These are phyloP conservation scores for Trichocladium antarcticum DNA, from an alignment of 495 filamentous ascomycete genomes.

Conservation along the genomic window DNA sequence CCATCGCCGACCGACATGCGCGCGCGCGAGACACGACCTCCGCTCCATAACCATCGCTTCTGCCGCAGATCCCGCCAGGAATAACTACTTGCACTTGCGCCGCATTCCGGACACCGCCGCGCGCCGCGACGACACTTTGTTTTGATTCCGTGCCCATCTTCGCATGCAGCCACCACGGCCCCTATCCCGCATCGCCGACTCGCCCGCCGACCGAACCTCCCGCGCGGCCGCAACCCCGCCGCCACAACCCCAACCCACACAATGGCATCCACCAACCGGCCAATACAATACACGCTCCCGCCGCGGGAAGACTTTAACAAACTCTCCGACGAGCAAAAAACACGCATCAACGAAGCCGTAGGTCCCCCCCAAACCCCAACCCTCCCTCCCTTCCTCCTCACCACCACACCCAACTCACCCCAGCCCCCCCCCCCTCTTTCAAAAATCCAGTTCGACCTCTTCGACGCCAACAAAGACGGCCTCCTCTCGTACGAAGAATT, in stretches of 20 bases:
- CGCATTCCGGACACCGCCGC: not conserved
- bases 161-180: too few species aligned
- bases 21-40: not conserved
- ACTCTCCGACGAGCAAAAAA: slow-evolving; percentile 28
- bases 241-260: not conserved
- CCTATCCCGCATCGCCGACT: not conserved
- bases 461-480: slow-evolving; percentile 92
- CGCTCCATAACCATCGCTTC: not conserved
- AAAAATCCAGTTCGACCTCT: slow-evolving; percentile 67
- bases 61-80: not conserved
- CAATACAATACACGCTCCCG: slow-evolving; percentile 28
- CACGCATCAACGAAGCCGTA: slow-evolving; percentile 27
- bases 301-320: slow-evolving; percentile 28
- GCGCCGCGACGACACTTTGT: too few species aligned
- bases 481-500: slow-evolving; percentile 96
- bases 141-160: too few species aligned
- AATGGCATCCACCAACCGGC: slow-evolving; percentile 22
- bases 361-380: not conserved
- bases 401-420: not conserved
- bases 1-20: not conserved
- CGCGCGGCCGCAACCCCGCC: slow-evolving; percentile 1
- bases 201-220: not conserved
- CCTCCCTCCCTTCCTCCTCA: not conserved
- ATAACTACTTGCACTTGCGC: not conserved
- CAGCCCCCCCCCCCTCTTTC: too few species aligned